Conservation (phyloP, 495 filamentous ascomycete genomes). For the Friedmanniomyces endolithicus region DNA sequence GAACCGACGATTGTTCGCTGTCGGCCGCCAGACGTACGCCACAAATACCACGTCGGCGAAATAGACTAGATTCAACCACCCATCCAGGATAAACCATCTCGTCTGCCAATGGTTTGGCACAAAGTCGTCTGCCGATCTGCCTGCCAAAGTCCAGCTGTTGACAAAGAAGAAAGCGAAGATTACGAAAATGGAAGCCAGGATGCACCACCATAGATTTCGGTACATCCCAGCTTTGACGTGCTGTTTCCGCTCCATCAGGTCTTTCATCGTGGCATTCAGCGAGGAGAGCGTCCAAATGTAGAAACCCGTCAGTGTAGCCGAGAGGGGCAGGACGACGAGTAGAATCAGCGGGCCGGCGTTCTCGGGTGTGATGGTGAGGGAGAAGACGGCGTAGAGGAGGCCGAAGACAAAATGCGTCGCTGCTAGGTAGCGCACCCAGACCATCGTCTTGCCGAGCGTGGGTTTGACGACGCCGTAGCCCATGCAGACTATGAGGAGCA, state of each 20-base stretch:
- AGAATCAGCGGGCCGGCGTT: conserved; percentile 79
- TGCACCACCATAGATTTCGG: conserved; percentile 97
- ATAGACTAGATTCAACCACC: conserved; percentile 96
- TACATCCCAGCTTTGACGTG: conserved; percentile 92
- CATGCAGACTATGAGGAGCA: conserved; percentile 98
- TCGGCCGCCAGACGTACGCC: conserved; percentile 95
- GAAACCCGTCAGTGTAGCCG: conserved; percentile 86
- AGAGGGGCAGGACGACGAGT: conserved; percentile 84
- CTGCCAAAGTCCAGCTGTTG: conserved; percentile 88
- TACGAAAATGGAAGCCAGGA: conserved; percentile 78
- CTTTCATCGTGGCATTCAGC: conserved; percentile 87
- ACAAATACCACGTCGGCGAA: conserved; percentile 81
- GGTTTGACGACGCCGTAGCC: conserved; percentile 97
- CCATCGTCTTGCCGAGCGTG: conserved; percentile 85
- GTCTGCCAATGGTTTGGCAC: conserved; percentile 93
- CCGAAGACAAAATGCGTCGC: conserved; percentile 90
- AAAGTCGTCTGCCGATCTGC: conserved; percentile 67
- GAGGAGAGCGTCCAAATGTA: conserved; percentile 99
- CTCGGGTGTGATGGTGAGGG: conserved; percentile 76
- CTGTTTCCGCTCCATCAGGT: conserved; percentile 85
- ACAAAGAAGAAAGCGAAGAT: conserved; percentile 95
- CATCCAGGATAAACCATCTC: conserved; percentile 93
- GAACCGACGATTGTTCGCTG: conserved; percentile 91
- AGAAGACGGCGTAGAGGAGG: conserved; percentile 82
- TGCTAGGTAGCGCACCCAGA: conserved; percentile 82